Percentiles rank a stretch among this genome's conserved stretches.
Conservation (phyloP, 2,329 filamentous ascomycete species). For the Graphilbum fragrans region DNA sequence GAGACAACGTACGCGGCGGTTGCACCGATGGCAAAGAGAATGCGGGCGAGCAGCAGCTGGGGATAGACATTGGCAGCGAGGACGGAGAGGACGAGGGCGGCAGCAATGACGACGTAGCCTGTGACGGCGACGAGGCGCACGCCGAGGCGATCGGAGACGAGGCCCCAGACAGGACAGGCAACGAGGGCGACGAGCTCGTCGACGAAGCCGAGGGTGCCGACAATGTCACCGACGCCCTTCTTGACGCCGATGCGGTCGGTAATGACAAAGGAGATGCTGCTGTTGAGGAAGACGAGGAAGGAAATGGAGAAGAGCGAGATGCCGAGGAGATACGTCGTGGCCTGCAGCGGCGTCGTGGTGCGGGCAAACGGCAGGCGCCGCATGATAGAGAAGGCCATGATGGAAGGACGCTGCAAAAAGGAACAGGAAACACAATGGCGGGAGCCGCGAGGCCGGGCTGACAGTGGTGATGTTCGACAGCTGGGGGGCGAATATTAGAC, state of each 20-base stretch:
- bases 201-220: slow-evolving; percentile 74
- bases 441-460: no score
- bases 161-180: slow-evolving; percentile 69
- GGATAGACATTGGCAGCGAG: slow-evolving; percentile 83
- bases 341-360: slow-evolving; percentile 48
- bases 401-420: not conserved
- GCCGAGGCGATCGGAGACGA: slow-evolving; percentile 64
- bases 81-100: slow-evolving; percentile 69
- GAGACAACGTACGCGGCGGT: slow-evolving; percentile 57
- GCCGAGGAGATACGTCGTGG: slow-evolving; percentile 65
- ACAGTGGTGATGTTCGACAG: no score
- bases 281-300: slow-evolving; percentile 84
- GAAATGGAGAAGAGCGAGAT: slow-evolving; percentile 80
- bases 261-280: slow-evolving; percentile 71
- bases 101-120: slow-evolving; percentile 71
- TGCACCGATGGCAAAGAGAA: slow-evolving; percentile 82
- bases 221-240: slow-evolving; percentile 62
- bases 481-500: no score
- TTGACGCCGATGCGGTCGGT: slow-evolving; percentile 70
- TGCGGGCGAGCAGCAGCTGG: slow-evolving; percentile 68
- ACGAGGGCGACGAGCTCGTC: slow-evolving; percentile 74
- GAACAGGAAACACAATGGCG: not conserved
- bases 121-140: slow-evolving; percentile 61
- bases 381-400: slow-evolving; percentile 16
- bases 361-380: slow-evolving; percentile 45